Percentiles rank a stretch among this genome's conserved stretches.
Conservation (phyloP, 2,329 filamentous ascomycete species). For the Monilinia fructigena region DNA sequence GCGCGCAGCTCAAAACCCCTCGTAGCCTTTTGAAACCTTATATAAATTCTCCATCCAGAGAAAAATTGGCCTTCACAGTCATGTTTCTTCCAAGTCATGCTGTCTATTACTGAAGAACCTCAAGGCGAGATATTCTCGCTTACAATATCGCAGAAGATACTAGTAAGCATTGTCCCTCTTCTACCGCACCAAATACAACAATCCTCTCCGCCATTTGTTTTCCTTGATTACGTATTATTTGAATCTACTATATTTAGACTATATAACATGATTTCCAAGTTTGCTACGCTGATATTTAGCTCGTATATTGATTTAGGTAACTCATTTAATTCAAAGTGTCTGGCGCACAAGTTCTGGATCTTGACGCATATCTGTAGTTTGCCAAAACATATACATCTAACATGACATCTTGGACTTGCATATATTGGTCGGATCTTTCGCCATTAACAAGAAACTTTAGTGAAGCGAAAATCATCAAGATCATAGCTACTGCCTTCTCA, state of each 20-base stretch:
- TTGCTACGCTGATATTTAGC: not conserved
- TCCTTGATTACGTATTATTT: not conserved
- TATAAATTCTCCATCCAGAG: not conserved
- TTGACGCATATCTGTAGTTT: not conserved
- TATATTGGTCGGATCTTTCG: too few relatives aligned
- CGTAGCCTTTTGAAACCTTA: not conserved
- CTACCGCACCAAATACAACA: not conserved
- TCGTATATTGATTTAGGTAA: not conserved
- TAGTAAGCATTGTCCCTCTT: not conserved
- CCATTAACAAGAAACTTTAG: too few relatives aligned
- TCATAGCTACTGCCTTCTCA: too few relatives aligned
- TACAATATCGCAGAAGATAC: not conserved
- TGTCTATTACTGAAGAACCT: not conserved
- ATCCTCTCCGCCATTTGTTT: not conserved
- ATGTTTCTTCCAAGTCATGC: not conserved
- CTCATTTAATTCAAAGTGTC: not conserved
- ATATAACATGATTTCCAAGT: not conserved
- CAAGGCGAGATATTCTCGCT: not conserved
- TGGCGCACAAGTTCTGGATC: not conserved
- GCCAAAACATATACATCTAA: not conserved
- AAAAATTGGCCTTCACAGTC: too few relatives aligned
- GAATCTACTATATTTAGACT: not conserved
- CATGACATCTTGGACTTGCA: too few relatives aligned
- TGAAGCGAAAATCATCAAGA: too few relatives aligned
- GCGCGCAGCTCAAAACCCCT: not conserved